A percentile compares a stretch with the other conserved stretches of the same genome.
phyloP scores from a whole-genome alignment of 805 yeast genomes.

The Candida stauntonica region DNA sequence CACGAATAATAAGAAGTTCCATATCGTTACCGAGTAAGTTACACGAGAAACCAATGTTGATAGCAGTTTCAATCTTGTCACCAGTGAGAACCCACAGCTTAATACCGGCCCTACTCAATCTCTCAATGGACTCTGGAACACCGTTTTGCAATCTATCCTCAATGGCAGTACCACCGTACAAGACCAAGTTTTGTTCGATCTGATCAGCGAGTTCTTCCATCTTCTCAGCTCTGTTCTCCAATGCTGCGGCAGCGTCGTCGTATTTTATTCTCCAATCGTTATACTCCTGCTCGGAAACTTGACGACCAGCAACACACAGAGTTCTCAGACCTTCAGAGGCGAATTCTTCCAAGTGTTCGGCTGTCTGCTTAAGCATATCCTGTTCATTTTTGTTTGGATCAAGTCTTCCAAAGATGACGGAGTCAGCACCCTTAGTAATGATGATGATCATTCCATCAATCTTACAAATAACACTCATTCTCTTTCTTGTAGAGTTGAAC shows the following conservation, averaged over 20 bases:
- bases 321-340: slow-evolving; percentile 85
- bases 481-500: slow-evolving; percentile 78
- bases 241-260: slow-evolving; percentile 60
- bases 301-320: slow-evolving; percentile 71
- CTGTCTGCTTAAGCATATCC: slow-evolving; percentile 54
- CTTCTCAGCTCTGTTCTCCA: slow-evolving; percentile 60
- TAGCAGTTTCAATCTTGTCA: slow-evolving; percentile 87
- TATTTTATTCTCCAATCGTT: slow-evolving; percentile 59
- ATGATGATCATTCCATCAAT: slow-evolving; percentile 56
- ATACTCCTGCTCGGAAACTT: slow-evolving; percentile 58
- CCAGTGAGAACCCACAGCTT: slow-evolving; percentile 86
- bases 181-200: slow-evolving; percentile 59
- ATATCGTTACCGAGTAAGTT: slow-evolving; percentile 69
- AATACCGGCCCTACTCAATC: slow-evolving; percentile 71
- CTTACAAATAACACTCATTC: slow-evolving; percentile 78
- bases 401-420: slow-evolving; percentile 65
- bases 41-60: slow-evolving; percentile 83
- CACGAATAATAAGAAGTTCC: slow-evolving; percentile 63
- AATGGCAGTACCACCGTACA: slow-evolving; percentile 82
- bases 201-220: slow-evolving; percentile 74
- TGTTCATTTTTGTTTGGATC: slow-evolving; percentile 40
- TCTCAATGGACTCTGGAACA: slow-evolving; percentile 75
- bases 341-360: slow-evolving; percentile 68
- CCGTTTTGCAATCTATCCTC: slow-evolving; percentile 84
- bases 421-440: slow-evolving; percentile 82